Evolutionary conservation across 441 rosid species (phyloP), one percentile per base, ranked within the genome.

Genomic region (Gossypium davidsonii): DNA sequence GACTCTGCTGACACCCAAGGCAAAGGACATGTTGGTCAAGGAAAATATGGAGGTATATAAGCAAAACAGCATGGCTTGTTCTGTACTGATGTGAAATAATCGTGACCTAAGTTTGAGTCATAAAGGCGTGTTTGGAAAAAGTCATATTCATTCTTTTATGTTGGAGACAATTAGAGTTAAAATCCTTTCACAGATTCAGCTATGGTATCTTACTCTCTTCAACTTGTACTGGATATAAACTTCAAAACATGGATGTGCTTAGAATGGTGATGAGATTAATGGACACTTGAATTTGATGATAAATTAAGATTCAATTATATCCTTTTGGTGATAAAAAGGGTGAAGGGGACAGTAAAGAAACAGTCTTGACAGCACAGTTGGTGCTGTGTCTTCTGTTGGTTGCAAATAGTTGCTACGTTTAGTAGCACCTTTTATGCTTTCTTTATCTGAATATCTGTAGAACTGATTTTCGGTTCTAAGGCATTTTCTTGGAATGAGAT

Each of bases 1-100:
- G 81, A 71, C 62, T 80, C 77, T 15, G 82, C 71, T 77, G 64
- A 64, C 72, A 72, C 58, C 51, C 73, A 74, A 63, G 79, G 76
- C 71, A 63, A 34, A 48, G 74, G 71, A 28, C 56, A 14, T 34
- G 9, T 55, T 55, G 82, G 81, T 59, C 65, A 77, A 49, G 87
- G 77, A 71, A 65, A 77, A 3, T 73, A 78, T 58, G 62, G 81
- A 28, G 81, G 83, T 23, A 72, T 52, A 8, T 55, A 9, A 25
- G 21, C 15, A 53, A 39, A 28, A 44, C 18, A 10, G 9, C 21
- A 28, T 39, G 26, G 70, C 31, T 55, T 70, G 56, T 58, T 57
- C 18, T 7, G 39, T 46, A 1, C 34, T 62, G 20, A 37, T 11
- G 4, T 69, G 12, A 9, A 53, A 69, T 18, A 11, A 20, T 10